These are phyloP conservation scores for Diaporthe humulicola DNA, from an alignment of 2,329 filamentous ascomycete genomes.

Conservation along the genomic window DNA sequence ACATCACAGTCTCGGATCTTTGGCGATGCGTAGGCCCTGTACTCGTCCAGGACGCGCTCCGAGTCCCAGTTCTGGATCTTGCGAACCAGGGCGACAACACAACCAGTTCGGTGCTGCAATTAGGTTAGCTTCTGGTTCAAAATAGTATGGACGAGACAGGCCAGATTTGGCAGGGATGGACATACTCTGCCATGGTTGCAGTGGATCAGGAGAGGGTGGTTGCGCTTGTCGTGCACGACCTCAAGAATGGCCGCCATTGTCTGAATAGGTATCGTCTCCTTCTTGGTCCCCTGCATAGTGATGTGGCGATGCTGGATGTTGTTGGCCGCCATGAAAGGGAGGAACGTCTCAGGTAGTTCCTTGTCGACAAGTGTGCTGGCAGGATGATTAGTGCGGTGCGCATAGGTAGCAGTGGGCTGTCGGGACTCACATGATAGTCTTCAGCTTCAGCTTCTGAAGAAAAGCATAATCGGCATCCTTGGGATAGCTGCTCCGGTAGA, in stretches of 20 bases:
- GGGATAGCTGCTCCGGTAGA: slow-evolving; percentile 89
- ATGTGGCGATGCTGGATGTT: slow-evolving; percentile 81
- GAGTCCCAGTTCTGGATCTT: slow-evolving; percentile 78
- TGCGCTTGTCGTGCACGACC: slow-evolving; percentile 77
- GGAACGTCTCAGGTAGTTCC: slow-evolving; percentile 66
- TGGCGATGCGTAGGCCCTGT: slow-evolving; percentile 73
- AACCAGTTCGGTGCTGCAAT: slow-evolving; percentile 84
- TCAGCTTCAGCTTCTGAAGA: slow-evolving; percentile 76
- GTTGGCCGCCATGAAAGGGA: slow-evolving; percentile 73
- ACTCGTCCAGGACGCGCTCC: slow-evolving; percentile 77
- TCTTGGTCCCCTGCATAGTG: slow-evolving; percentile 90
- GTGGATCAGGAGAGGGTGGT: slow-evolving; percentile 87
- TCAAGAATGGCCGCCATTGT: slow-evolving; percentile 80
- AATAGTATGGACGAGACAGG: background rate
- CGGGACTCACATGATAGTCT: slow-evolving; percentile 79
- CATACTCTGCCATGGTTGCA: slow-evolving; percentile 90
- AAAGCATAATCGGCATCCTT: slow-evolving; percentile 77
- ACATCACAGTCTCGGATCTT: slow-evolving; percentile 73
- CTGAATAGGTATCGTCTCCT: slow-evolving; percentile 74
- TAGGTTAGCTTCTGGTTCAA: slow-evolving; percentile 29
- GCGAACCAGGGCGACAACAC: slow-evolving; percentile 84
- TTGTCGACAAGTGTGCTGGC: slow-evolving; percentile 73
- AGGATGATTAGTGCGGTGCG: background rate
- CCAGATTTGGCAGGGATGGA: slow-evolving; percentile 10
- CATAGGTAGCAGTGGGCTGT: background rate